A percentile compares a stretch with the other conserved stretches of the same genome.
Evolutionary conservation across 345 rosid genomes (phyloP).

Genomic region (Erucastrum elatum): DNA sequence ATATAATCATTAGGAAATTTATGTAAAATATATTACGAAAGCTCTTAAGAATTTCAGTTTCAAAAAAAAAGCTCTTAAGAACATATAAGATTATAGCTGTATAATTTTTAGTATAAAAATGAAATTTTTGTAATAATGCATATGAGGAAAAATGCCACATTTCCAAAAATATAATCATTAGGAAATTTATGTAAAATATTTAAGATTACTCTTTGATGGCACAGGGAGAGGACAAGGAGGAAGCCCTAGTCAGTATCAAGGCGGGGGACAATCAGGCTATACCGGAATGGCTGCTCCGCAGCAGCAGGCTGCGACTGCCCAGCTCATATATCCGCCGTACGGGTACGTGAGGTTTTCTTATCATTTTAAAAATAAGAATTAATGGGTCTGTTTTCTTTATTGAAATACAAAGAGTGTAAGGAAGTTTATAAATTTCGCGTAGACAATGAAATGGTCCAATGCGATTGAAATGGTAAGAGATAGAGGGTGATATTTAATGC

Average conservation of each 20-base stretch:
- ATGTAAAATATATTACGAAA: background rate
- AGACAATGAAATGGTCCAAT: slow-evolving; percentile 41
- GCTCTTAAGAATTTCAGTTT: no score
- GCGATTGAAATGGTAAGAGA: slow-evolving; percentile 31
- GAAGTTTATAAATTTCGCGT: slow-evolving; percentile 18
- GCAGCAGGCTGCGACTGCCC: slow-evolving; percentile 47
- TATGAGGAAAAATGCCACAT: slow-evolving; percentile 6
- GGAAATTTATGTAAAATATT: background rate
- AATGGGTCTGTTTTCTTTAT: slow-evolving; percentile 1
- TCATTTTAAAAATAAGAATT: background rate
- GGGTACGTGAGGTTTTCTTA: slow-evolving; percentile 18
- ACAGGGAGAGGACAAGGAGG: slow-evolving; percentile 72
- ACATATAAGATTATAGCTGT: no score
- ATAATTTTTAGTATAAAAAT: background rate
- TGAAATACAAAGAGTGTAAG: slow-evolving; percentile 21
- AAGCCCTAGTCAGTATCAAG: slow-evolving; percentile 49
- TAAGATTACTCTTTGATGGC: slow-evolving; percentile 15
- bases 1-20: background rate
- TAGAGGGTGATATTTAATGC: slow-evolving; percentile 40
- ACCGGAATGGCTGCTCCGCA: slow-evolving; percentile 53
- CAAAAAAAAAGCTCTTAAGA: no score
- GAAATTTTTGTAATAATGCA: background rate
- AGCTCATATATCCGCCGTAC: slow-evolving; percentile 40
- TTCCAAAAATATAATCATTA: slow-evolving; percentile 1
- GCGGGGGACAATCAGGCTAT: slow-evolving; percentile 50